Evolutionary conservation across 805 yeast species (phyloP), one percentile per base, ranked within the genome.

Genomic region (Wickerhamomyces chaumierensis): DNA sequence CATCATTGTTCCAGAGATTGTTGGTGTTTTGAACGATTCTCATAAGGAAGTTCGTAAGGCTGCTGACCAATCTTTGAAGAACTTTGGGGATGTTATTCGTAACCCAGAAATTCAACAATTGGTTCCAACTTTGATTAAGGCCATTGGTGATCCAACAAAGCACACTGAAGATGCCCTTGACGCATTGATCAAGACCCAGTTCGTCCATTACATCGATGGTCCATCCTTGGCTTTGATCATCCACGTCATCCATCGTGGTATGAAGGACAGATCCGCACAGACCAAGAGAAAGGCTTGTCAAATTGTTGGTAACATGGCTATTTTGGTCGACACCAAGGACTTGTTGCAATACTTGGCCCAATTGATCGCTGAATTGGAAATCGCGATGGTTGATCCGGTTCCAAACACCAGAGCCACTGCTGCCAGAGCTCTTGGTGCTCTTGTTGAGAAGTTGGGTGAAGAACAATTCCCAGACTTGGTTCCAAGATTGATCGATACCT

Each of bases 291-390:
- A 86, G 58, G 90, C 97, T 0, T 88, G 97, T 60, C 96, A 92
- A 61, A 90, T 92, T 66, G 96, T 92, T 23, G 99, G 99, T 45
- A 92, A 92, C 55, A 92, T 92, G 97, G 87, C 97, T 2, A 86
- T 92, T 56, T 68, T 92, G 51, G 96, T 94, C 15, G 97, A 90
- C 51, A 69, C 85, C 15, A 75, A 73, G 48, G 98, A 92, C 57
- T 68, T 92, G 43, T 61, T 75, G 37, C 96, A 96, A 19, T 92
- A 92, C 61, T 65, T 92, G 51, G 72, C 77, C 18, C 74, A 77
- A 33, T 68, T 92, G 48, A 80, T 90, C 34, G 69, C 76, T 11
- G 96, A 87, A 49, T 72, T 92, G 43, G 95, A 92, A 58, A 68
- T 73, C 33, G 94, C 97, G 5, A 90, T 92, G 95, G 96, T 94